These are phyloP conservation scores for Fereydounia khargensis DNA, from an alignment of 1,284 basidiomycete genomes.

Conservation along the genomic window DNA sequence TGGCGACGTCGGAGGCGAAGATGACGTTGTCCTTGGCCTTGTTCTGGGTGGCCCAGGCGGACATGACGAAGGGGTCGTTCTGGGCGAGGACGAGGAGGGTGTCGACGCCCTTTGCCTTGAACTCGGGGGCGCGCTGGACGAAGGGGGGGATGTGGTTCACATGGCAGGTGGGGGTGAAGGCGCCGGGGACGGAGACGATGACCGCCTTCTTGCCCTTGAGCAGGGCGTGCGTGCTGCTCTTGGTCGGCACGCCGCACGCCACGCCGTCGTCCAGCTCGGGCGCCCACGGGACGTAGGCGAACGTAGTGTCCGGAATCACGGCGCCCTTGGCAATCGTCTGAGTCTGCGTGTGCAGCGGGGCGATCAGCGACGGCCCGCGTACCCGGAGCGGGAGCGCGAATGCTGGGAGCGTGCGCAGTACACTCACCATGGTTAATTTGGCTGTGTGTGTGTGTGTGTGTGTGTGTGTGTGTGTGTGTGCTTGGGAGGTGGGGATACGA, in stretches of 20 bases:
- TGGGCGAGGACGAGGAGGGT: constrained; percentile 62
- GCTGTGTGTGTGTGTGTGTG: too few relatives aligned
- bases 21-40: constrained; percentile 72
- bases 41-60: constrained; percentile 69
- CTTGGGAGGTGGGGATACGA: too few relatives aligned
- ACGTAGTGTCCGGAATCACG: constrained; percentile 66
- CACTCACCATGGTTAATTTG: too few relatives aligned
- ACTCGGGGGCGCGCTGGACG: constrained; percentile 66
- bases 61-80: constrained; percentile 55
- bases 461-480: too few relatives aligned
- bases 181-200: constrained; percentile 73
- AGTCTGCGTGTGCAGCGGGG: neutral
- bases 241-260: constrained; percentile 56
- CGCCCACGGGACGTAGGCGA: constrained; percentile 68
- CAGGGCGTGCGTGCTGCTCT: constrained; percentile 62
- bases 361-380: neutral
- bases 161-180: constrained; percentile 59
- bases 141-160: constrained; percentile 66
- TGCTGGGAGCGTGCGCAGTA: too few relatives aligned
- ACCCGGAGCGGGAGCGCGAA: too few relatives aligned
- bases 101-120: constrained; percentile 72
- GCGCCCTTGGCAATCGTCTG: constrained; percentile 61
- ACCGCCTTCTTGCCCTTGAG: constrained; percentile 84
- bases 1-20: constrained; percentile 67
- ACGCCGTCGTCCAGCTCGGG: constrained; percentile 66